Evolutionary conservation across 2,329 filamentous ascomycete species (phyloP).

Genomic region (Colletotrichum sp.): DNA sequence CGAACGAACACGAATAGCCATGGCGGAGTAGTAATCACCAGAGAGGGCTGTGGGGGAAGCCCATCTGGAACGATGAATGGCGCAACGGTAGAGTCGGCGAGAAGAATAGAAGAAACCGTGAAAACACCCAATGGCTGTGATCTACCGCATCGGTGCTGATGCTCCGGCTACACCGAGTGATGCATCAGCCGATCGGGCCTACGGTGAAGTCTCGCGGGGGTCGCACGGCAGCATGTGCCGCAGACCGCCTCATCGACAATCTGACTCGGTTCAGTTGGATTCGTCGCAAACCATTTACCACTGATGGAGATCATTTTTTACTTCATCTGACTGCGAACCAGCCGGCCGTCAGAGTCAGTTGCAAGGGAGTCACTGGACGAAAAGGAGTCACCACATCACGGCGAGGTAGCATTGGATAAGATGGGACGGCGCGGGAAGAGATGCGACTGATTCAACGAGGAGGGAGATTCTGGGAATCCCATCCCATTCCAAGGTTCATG

Average conservation of each 20-base stretch:
- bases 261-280: background rate
- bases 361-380: background rate
- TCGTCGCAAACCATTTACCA: background rate
- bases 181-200: background rate
- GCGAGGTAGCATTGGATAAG: background rate
- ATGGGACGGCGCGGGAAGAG: background rate
- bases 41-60: background rate
- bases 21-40: background rate
- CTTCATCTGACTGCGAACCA: background rate
- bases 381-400: background rate
- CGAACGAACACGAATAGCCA: background rate
- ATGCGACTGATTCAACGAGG: background rate
- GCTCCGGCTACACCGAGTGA: background rate
- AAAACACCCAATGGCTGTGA: background rate
- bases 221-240: background rate
- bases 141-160: background rate
- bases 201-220: background rate
- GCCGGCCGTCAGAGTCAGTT: background rate
- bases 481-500: slow-evolving; percentile 11
- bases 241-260: background rate
- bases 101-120: background rate
- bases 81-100: background rate
- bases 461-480: background rate
- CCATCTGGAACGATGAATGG: background rate
- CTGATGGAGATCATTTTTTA: background rate